phyloP scores from a whole-genome alignment of 2,329 filamentous ascomycete species.

The Sporothrix euskadiensis region DNA sequence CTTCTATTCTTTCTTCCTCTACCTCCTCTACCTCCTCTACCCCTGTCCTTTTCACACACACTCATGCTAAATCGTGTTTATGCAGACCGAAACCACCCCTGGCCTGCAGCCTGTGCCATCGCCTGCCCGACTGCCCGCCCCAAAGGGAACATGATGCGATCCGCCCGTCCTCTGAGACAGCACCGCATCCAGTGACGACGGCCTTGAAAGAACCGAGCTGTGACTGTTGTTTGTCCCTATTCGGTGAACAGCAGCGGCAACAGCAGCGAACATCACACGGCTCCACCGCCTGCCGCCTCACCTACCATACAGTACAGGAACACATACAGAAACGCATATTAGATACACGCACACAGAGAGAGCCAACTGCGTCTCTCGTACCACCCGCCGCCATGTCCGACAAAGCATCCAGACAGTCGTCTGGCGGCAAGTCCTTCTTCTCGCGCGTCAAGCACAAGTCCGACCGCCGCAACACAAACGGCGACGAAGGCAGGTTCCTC shows the following conservation, averaged over 20 bases:
- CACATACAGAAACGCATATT: neutral
- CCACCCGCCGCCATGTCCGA: conserved; percentile 54
- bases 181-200: conserved; percentile 43
- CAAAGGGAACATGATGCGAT: conserved; percentile 46
- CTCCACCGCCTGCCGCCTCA: neutral
- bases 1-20: neutral
- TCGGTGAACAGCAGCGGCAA: neutral
- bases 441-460: conserved; percentile 81
- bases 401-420: conserved; percentile 81
- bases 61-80: conserved; percentile 24
- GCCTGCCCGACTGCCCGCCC: conserved; percentile 25
- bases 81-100: conserved; percentile 28
- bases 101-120: neutral
- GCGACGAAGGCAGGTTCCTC: conserved; percentile 59
- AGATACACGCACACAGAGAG: neutral
- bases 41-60: neutral
- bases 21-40: neutral
- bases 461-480: conserved; percentile 62
- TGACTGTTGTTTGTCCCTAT: neutral
- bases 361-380: neutral
- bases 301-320: neutral
- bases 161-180: conserved; percentile 44
- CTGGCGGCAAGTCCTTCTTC: conserved; percentile 71
- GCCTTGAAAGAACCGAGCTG: neutral
- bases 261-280: conserved; percentile 22